Evolutionary conservation across 169 alveolate species (phyloP), one percentile per base, ranked within the genome.

Genomic region (Eimeria sp.): DNA sequence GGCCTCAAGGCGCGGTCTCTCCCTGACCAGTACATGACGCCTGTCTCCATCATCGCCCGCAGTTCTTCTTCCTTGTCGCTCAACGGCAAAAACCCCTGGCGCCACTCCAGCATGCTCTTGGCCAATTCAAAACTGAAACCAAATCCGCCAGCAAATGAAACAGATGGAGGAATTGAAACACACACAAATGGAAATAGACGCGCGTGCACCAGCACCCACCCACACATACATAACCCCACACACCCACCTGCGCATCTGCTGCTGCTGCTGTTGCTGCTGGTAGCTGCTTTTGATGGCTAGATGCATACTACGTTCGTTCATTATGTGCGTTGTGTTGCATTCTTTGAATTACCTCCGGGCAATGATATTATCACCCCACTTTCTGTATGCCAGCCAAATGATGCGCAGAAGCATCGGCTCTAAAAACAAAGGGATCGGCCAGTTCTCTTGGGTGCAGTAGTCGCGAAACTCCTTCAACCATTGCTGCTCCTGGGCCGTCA

Each of bases 11-110:
- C 89, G 47, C 75, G 57, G 88, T 97, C 98, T 27, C 98, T 89
- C 34, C 98, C 98, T 54, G 78, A 78, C 98, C 98, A 97, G 83
- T 97, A 97, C 83, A 97, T 97, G 1, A 95, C 97, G 27, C 98
- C 98, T 47, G 65, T 76, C 14, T 94, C 93, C 49, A 97, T 89
- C 65, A 96, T 94, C 34, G 89, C 72, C 76, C 92, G 30, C 51
- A 97, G 57, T 14, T 91, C 95, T 13, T 49, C 65, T 54, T 97
- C 98, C 51, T 40, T 57, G 67, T 96, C 98, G 63, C 95, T 65
- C 65, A 97, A 6, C 25, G 98, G 98, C 63, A 89, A 97, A 4
- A 89, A 87, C 14, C 83, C 65, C 34, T 90, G 82, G 30, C 98
- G 91, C 98, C 98, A 97, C 49, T 95, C 96, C 40, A 95, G 87